These are phyloP conservation scores for Penicillium sp. DNA, from an alignment of 2,329 filamentous ascomycete species.

Conservation along the genomic window DNA sequence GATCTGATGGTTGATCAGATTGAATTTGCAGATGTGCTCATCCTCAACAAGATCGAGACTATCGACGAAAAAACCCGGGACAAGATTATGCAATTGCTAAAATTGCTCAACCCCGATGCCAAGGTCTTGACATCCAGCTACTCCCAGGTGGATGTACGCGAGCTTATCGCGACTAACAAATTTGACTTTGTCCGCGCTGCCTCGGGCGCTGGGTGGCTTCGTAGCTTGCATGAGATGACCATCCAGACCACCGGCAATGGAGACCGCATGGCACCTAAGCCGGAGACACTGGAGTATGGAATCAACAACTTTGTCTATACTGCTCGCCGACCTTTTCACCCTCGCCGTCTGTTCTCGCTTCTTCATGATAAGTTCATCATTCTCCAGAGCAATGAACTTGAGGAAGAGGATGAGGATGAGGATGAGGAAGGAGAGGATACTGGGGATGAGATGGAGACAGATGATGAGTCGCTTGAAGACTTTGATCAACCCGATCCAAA, in stretches of 20 bases:
- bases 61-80: constrained; percentile 50
- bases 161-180: constrained; percentile 65
- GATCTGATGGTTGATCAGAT: constrained; percentile 77
- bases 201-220: constrained; percentile 67
- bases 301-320: constrained; percentile 71
- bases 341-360: constrained; percentile 40
- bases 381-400: constrained; percentile 37
- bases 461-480: constrained; percentile 27
- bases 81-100: constrained; percentile 56
- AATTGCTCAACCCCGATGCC: constrained; percentile 65
- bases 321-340: constrained; percentile 54
- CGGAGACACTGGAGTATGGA: constrained; percentile 68
- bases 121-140: constrained; percentile 63
- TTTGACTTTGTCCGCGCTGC: constrained; percentile 67
- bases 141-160: constrained; percentile 59
- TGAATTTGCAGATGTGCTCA: constrained; percentile 72
- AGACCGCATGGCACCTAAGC: constrained; percentile 63
- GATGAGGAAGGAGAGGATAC: constrained; percentile 28
- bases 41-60: constrained; percentile 70
- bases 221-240: constrained; percentile 68
- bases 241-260: constrained; percentile 56
- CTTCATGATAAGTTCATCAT: constrained; percentile 49
- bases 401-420: constrained; percentile 27
- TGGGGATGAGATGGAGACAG: constrained; percentile 28
- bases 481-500: constrained; percentile 35